Conservation (phyloP, 495 filamentous ascomycete species). For the Monascus purpureus region DNA sequence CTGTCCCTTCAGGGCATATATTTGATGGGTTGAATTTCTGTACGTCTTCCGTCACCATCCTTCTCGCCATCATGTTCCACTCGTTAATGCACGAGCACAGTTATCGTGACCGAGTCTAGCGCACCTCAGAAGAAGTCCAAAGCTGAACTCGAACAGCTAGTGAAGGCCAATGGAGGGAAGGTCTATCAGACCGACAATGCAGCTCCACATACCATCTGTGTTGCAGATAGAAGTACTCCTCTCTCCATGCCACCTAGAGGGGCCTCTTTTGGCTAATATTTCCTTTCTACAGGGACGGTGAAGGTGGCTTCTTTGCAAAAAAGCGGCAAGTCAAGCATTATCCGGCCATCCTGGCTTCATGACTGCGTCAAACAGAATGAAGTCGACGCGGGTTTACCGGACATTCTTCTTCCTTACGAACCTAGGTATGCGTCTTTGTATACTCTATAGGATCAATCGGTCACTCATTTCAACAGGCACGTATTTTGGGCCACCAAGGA, state of each 20-base stretch:
- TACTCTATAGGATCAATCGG: no score
- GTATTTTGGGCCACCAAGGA: conserved; percentile 40
- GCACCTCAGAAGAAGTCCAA: conserved; percentile 56
- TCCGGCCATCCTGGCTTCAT: conserved; percentile 71
- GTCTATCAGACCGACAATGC: conserved; percentile 61
- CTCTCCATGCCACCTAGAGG: no score
- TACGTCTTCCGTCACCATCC: conserved; percentile 17
- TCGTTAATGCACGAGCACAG: conserved; percentile 16
- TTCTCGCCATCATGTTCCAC: not conserved
- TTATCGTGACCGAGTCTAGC: conserved; percentile 47
- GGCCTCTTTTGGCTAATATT: no score
- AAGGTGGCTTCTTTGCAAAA: conserved; percentile 76
- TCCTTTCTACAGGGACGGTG: conserved; percentile 43
- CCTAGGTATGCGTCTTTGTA: conserved; percentile 39
- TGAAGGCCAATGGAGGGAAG: conserved; percentile 79
- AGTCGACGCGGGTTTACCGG: conserved; percentile 41
- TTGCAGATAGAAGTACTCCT: conserved; percentile 75
- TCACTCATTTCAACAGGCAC: conserved; percentile 21
- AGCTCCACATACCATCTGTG: conserved; percentile 44
- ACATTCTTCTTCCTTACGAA: conserved; percentile 54
- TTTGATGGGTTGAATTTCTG: conserved; percentile 75
- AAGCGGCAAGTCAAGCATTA: conserved; percentile 48
- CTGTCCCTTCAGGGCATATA: conserved; percentile 39
- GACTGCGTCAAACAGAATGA: conserved; percentile 62
- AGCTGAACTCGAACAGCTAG: conserved; percentile 64